Evolutionary conservation across 2,329 filamentous ascomycete species (phyloP).

Genomic region (Colletotrichum orchidophilum): DNA sequence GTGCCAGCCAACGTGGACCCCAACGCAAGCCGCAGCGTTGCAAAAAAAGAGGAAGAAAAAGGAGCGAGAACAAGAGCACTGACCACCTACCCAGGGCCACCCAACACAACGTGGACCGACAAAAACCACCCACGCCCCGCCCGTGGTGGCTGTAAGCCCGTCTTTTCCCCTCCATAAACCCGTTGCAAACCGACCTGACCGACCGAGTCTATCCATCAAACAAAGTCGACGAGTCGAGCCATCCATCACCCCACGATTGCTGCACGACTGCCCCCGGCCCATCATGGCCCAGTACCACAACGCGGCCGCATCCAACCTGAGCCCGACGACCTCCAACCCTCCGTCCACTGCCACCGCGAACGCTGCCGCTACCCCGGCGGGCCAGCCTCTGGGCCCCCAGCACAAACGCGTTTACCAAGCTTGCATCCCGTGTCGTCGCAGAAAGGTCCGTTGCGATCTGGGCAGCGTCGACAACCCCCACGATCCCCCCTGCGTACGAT

Average conservation of each 20-base stretch:
- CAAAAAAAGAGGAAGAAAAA: neutral
- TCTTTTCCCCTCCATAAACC: conserved; percentile 39
- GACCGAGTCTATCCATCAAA: conserved; percentile 35
- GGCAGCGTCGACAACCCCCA: conserved; percentile 90
- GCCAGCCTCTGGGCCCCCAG: conserved; percentile 42
- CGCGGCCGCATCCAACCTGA: conserved; percentile 28
- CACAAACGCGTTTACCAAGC: conserved; percentile 73
- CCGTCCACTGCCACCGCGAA: conserved; percentile 32
- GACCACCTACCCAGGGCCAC: neutral
- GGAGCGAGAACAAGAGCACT: neutral
- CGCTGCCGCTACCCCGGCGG: conserved; percentile 13
- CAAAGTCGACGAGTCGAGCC: conserved; percentile 32
- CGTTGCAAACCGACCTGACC: conserved; percentile 42
- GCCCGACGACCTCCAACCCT: conserved; percentile 31
- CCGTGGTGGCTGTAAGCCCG: conserved; percentile 26
- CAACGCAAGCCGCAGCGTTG: neutral
- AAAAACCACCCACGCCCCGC: conserved; percentile 31
- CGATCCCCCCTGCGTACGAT: conserved; percentile 93
- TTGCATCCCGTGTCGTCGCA: conserved; percentile 69
- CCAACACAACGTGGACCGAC: conserved; percentile 17
- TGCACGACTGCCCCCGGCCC: conserved; percentile 26
- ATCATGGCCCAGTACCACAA: conserved; percentile 40
- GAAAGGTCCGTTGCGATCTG: conserved; percentile 71
- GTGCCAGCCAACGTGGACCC: neutral
- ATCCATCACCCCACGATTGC: conserved; percentile 29